Evolutionary conservation across 2,329 filamentous ascomycete species (phyloP).

Genomic region (Sporothrix dimorphospora): DNA sequence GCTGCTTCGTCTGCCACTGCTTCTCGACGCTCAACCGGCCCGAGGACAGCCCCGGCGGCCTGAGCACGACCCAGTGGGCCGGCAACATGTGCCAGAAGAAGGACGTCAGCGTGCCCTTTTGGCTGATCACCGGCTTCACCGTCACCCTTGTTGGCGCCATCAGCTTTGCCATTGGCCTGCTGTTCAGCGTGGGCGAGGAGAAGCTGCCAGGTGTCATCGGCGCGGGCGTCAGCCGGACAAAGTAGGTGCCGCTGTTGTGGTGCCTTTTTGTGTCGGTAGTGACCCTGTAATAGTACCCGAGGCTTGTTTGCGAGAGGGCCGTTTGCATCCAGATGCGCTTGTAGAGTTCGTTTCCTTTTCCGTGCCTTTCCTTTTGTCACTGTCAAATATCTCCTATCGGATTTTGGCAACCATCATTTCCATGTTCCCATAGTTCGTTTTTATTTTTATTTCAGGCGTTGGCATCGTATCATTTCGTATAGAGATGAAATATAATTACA

Average conservation of each 20-base stretch:
- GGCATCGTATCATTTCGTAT: conserved; percentile 21
- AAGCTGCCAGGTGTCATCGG: conserved; percentile 92
- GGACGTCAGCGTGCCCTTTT: conserved; percentile 87
- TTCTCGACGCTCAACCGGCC: conserved; percentile 52
- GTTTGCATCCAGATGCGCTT: not conserved
- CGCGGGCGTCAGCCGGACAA: conserved; percentile 83
- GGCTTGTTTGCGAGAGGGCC: not conserved
- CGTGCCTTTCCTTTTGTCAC: conserved; percentile 18
- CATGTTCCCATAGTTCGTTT: conserved; percentile 7
- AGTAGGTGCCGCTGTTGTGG: conserved; percentile 45
- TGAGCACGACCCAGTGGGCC: conserved; percentile 71
- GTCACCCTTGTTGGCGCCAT: conserved; percentile 70
- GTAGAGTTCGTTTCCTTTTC: not conserved
- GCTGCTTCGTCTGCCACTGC: conserved; percentile 82
- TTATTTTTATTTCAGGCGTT: conserved; percentile 21
- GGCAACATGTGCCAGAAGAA: conserved; percentile 88
- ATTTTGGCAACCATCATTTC: conserved; percentile 19
- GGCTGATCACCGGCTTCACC: conserved; percentile 77
- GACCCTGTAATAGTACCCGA: conserved; percentile 8
- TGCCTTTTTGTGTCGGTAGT: not conserved
- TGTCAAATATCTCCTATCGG: not conserved
- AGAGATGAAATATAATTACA: conserved; percentile 14
- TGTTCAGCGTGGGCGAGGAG: conserved; percentile 83
- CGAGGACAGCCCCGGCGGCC: conserved; percentile 44
- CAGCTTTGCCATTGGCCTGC: conserved; percentile 71